These are phyloP conservation scores for Colletotrichum spaethianum DNA, from an alignment of 2,329 filamentous ascomycete genomes.

Conservation along the genomic window DNA sequence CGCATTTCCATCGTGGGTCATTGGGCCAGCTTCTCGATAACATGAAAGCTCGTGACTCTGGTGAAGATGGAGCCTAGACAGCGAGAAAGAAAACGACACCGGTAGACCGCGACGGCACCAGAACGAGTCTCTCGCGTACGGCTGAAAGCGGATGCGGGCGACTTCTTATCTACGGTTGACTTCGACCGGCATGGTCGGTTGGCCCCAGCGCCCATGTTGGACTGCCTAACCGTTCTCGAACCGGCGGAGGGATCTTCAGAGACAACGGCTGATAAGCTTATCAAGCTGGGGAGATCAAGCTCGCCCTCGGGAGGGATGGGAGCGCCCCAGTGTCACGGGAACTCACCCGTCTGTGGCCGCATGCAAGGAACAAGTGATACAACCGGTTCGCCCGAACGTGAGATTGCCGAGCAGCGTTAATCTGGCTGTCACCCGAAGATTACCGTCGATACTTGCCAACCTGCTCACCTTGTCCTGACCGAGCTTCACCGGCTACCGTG, in stretches of 20 bases:
- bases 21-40: background rate
- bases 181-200: conserved; percentile 2
- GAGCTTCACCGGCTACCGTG: conserved; percentile 23
- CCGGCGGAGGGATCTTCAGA: conserved; percentile 22
- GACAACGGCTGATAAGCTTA: conserved; percentile 36
- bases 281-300: conserved; percentile 17
- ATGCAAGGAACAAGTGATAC: conserved; percentile 39
- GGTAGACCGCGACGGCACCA: background rate
- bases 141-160: background rate
- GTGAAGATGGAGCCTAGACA: background rate
- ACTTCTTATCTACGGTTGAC: conserved; percentile 7
- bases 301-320: conserved; percentile 3
- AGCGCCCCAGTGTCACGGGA: conserved; percentile 26
- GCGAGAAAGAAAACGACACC: background rate
- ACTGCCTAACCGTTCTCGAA: background rate
- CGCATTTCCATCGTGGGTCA: background rate
- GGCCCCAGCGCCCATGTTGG: background rate
- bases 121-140: background rate
- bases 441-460: background rate
- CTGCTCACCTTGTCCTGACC: conserved; percentile 18
- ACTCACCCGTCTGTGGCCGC: conserved; percentile 30
- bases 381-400: conserved; percentile 1
- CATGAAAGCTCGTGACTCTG: background rate
- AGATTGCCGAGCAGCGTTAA: conserved; percentile 26
- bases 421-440: conserved; percentile 7